Conservation (phyloP, 2,329 filamentous ascomycete genomes). For the Epichloe coenophiala region DNA sequence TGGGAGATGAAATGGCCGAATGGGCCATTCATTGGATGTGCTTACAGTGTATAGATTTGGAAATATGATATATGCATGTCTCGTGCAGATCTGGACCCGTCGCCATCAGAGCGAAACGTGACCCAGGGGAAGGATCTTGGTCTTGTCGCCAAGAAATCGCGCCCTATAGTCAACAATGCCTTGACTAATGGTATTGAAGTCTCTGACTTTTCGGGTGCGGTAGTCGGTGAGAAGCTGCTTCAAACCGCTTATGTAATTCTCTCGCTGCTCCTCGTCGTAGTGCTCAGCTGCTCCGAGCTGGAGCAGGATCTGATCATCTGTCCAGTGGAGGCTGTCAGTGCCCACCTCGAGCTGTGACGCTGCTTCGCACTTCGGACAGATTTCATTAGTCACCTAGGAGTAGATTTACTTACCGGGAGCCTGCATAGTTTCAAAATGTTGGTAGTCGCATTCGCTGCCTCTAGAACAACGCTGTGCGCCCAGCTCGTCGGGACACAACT, state of each 20-base stretch:
- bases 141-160: conserved; percentile 49
- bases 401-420: conserved; percentile 23
- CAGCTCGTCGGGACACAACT: conserved; percentile 66
- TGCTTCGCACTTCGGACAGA: conserved; percentile 5
- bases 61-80: not conserved
- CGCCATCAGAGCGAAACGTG: conserved; percentile 20
- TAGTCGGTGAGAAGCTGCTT: conserved; percentile 46
- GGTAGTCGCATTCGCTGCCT: conserved; percentile 55
- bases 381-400: conserved; percentile 8
- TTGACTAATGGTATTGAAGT: conserved; percentile 53
- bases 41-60: conserved; percentile 2
- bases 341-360: conserved; percentile 19
- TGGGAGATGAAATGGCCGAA: not conserved
- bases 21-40: not conserved
- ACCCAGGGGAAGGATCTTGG: conserved; percentile 47
- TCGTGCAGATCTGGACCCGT: not conserved
- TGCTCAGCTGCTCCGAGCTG: conserved; percentile 56
- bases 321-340: conserved; percentile 31
- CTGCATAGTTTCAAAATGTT: conserved; percentile 54
- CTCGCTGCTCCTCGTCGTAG: conserved; percentile 46
- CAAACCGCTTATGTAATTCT: conserved; percentile 49
- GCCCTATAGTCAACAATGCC: conserved; percentile 55
- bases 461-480: conserved; percentile 55
- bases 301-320: conserved; percentile 62
- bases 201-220: conserved; percentile 44